A percentile compares a stretch with the other conserved stretches of the same genome.
Evolutionary conservation across 2,329 filamentous ascomycete genomes (phyloP).

Genomic region (Colletotrichum sidae): DNA sequence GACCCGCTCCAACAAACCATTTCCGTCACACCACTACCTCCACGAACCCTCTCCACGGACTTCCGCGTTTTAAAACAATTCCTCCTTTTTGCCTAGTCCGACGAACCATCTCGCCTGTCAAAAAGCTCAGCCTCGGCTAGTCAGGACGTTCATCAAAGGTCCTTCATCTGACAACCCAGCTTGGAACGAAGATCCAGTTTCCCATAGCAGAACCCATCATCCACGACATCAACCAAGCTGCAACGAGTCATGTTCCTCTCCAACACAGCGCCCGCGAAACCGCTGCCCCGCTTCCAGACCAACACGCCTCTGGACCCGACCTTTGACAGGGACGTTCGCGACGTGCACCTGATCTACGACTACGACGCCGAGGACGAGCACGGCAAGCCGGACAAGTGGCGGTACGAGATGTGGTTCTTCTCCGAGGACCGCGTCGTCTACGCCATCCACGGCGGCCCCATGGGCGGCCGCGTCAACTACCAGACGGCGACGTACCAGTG

Average conservation of each 20-base stretch:
- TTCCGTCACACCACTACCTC: conserved; percentile 17
- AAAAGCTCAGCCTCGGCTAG: background rate
- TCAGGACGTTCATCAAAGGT: background rate
- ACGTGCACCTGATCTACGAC: conserved; percentile 68
- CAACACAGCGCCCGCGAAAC: conserved; percentile 22
- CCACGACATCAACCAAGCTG: background rate
- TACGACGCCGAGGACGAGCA: conserved; percentile 60
- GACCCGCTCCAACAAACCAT: conserved; percentile 32
- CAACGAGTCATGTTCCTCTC: conserved; percentile 37
- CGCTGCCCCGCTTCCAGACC: conserved; percentile 37
- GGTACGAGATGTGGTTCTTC: conserved; percentile 72
- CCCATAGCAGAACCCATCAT: background rate
- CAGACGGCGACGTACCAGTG: conserved; percentile 68
- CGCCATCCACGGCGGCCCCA: conserved; percentile 69
- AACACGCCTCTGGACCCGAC: conserved; percentile 40
- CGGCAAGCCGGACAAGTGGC: conserved; percentile 68
- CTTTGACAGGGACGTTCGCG: conserved; percentile 63
- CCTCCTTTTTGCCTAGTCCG: background rate
- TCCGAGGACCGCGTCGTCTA: conserved; percentile 66
- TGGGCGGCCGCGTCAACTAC: conserved; percentile 66
- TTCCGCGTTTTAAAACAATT: conserved; percentile 21
- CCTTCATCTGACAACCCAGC: background rate
- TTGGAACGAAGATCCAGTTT: background rate
- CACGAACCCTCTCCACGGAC: conserved; percentile 23
- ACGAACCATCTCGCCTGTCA: background rate